Percentiles rank a stretch among this genome's conserved stretches.
These are phyloP conservation scores for Pouteria glomerata DNA, from an alignment of 148 eudicot species.

Conservation along the genomic window DNA sequence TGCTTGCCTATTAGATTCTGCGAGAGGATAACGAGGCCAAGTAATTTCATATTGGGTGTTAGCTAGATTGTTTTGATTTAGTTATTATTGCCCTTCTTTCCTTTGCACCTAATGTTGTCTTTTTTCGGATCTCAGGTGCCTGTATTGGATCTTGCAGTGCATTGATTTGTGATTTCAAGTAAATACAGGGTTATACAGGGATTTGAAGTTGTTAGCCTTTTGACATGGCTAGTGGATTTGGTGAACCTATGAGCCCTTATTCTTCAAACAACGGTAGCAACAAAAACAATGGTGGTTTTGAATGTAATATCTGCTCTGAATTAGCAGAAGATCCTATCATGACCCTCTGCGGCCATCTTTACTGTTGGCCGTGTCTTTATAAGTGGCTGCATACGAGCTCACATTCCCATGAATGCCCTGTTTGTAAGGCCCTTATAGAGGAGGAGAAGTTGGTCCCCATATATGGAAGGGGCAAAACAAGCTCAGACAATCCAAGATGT, in stretches of 20 bases:
- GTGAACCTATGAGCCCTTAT: slow-evolving; percentile 10
- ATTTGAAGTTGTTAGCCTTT: background rate
- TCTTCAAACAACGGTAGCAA: slow-evolving; percentile 11
- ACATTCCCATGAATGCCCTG: slow-evolving; percentile 33
- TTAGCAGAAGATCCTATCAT: slow-evolving; percentile 42
- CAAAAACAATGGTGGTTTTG: slow-evolving; percentile 26
- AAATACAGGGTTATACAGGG: slow-evolving; percentile 11
- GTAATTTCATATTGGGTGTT: background rate
- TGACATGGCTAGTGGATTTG: slow-evolving; percentile 18
- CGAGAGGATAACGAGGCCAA: too few species aligned
- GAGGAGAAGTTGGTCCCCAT: slow-evolving; percentile 43
- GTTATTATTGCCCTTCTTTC: background rate
- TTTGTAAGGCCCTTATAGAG: slow-evolving; percentile 38
- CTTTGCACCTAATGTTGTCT: background rate
- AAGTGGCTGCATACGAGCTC: slow-evolving; percentile 41
- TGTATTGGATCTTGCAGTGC: background rate
- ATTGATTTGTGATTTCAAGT: background rate
- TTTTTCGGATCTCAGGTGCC: background rate
- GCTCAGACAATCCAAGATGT: slow-evolving; percentile 21
- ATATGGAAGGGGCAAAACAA: slow-evolving; percentile 41
- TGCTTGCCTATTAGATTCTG: too few species aligned
- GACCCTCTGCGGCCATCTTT: slow-evolving; percentile 49
- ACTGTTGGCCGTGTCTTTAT: slow-evolving; percentile 51
- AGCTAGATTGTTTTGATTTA: background rate
- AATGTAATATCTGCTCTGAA: slow-evolving; percentile 49